Conservation (phyloP, 257 asterid species). For the Eucommia ulmoides region DNA sequence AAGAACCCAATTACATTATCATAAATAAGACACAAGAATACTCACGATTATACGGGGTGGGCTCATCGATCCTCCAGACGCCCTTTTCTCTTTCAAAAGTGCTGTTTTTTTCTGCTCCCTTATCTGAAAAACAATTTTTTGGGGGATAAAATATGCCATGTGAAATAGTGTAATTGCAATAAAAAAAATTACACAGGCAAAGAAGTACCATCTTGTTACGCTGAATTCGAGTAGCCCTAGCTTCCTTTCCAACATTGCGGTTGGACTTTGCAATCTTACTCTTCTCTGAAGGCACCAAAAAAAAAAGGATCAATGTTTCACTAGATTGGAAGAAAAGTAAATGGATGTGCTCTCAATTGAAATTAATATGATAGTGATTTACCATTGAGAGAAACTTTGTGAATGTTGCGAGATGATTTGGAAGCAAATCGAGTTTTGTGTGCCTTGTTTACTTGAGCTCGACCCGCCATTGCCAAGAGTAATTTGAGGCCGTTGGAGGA, state of each 20-base stretch:
- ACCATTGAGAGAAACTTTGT: conserved; percentile 72
- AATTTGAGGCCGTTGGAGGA: no score
- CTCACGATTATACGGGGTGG: conserved; percentile 90
- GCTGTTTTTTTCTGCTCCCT: conserved; percentile 79
- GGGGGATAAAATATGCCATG: neutral
- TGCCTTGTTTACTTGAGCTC: conserved; percentile 55
- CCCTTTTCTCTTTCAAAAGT: conserved; percentile 70
- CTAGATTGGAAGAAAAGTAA: neutral
- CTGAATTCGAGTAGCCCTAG: conserved; percentile 74
- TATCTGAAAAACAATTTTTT: conserved; percentile 26
- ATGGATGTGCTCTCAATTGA: neutral
- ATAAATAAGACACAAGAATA: no score
- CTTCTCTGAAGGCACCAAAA: conserved; percentile 31
- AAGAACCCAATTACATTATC: no score
- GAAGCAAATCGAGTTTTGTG: conserved; percentile 80
- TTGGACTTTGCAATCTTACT: conserved; percentile 38
- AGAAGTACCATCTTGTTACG: conserved; percentile 60
- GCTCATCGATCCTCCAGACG: conserved; percentile 49
- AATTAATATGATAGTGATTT: neutral
- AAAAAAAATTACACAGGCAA: neutral
- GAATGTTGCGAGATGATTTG: conserved; percentile 76
- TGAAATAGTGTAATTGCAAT: neutral
- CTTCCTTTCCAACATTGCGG: conserved; percentile 52
- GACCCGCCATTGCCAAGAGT: conserved; percentile 46
- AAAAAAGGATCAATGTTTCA: neutral